Base-by-base conservation (phyloP, 1,284 basidiomycete genomes). In the Cutaneotrichosporon cyanovorans region DNA sequence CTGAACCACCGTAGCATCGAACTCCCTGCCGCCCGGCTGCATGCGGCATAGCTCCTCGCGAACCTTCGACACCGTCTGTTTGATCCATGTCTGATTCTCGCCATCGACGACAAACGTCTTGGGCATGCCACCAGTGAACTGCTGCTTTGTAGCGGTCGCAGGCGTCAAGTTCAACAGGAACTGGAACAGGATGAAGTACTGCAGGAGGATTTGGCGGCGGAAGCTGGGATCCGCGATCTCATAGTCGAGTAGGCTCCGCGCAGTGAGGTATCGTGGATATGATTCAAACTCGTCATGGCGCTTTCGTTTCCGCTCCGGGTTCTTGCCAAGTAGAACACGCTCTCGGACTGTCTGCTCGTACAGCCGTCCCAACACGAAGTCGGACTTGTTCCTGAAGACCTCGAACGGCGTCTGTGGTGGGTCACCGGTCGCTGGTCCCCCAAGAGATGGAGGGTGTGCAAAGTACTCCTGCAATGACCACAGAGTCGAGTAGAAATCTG, bases 381-480 rank as follows among this genome's bases (percentile, higher is more conserved):
- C 62, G 10, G 60, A 54, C 48, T 65, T 66, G 12, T 51, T 40
- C 18, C 53, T 58, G 59, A 66, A 71, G 22, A 47, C 42, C 18
- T 60, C 56, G 50, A 68, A 68, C 3, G 60, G 58, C 19, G 65
- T 59, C 40, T 43, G 47, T 2, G 52, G 45, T 15, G 56, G 52
- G 10, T 48, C 46, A 7, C 54, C 50, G 3, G 28, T 20, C 0
- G 65, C 34, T 10, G 62, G 63, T n/a, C 63, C 65, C 37, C 60
- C 62, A 2, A 72, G 57, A 14, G 57, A 54, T 4, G 68, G 62
- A 7, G 69, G 69, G 42, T 62, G 56, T 10, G 69, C 58, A 45
- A 72, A 69, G 58, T 59, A 69, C 42, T 62, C 50, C 43, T 72
- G 69, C 14, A 72, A 47, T 2, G 67, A 68, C 69, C 69, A 72